phyloP scores from a whole-genome alignment of 208 protist species.

The Tritrichomonas musculus region DNA sequence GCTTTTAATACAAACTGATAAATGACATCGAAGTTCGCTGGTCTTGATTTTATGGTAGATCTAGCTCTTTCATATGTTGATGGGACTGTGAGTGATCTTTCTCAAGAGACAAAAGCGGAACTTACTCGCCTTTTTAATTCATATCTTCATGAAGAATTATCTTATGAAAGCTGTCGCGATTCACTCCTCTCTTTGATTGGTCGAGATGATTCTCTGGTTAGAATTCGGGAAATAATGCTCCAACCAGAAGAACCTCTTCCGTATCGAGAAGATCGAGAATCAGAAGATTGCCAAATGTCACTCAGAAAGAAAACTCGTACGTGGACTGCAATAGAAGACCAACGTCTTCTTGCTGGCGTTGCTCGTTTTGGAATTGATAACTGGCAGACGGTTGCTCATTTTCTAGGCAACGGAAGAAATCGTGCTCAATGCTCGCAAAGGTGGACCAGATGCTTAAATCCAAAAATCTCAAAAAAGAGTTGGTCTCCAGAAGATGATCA shows the following conservation, averaged over 20 bases:
- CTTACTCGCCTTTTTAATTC: background rate
- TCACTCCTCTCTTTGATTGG: background rate
- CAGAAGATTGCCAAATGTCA: background rate
- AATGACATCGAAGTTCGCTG: background rate
- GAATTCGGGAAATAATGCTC: background rate
- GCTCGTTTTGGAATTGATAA: background rate
- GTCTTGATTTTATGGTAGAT: background rate
- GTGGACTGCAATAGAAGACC: background rate
- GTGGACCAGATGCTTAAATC: background rate
- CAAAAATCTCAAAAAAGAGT: background rate
- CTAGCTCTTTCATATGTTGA: background rate
- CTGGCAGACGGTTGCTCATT: background rate
- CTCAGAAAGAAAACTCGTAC: background rate
- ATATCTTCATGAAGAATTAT: background rate
- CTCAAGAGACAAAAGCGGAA: background rate
- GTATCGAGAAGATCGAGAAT: background rate
- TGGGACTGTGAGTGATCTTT: background rate
- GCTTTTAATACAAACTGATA: no score
- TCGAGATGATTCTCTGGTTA: background rate
- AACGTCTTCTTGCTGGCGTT: background rate
- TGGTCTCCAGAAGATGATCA: background rate
- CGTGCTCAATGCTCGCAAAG: background rate
- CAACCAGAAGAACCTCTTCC: background rate
- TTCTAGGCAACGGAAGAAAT: background rate
- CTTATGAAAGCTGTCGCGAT: background rate